phyloP scores from a whole-genome alignment of 225 moss, liverwort and hornwort species.

The Bryum argenteum region DNA sequence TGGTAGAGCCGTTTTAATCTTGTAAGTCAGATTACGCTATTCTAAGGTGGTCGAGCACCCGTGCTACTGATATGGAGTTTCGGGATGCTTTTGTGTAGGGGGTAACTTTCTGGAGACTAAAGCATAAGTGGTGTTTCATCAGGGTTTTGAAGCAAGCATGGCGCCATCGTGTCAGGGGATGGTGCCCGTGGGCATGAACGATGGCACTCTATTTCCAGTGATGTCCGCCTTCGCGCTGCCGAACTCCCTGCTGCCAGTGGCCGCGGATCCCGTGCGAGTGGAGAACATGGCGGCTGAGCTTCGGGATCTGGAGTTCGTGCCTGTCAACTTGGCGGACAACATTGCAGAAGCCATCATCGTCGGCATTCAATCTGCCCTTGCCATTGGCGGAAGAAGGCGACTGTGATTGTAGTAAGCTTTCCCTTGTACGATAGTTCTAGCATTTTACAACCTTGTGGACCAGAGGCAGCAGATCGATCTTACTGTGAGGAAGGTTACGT shows the following conservation, averaged over 20 bases:
- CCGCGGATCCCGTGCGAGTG: conserved; percentile 54
- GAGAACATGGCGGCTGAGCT: conserved; percentile 66
- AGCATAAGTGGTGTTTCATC: neutral
- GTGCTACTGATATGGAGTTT: too few species aligned
- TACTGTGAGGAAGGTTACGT: conserved; percentile 13
- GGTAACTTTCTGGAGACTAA: neutral
- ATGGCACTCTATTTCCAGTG: conserved; percentile 62
- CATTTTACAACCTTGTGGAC: neutral
- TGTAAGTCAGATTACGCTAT: too few species aligned
- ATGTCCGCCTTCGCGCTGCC: conserved; percentile 64
- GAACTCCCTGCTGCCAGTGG: conserved; percentile 37
- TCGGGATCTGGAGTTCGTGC: conserved; percentile 60
- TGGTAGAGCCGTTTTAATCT: too few species aligned
- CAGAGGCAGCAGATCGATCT: neutral
- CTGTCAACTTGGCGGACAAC: conserved; percentile 54
- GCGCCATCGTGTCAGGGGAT: conserved; percentile 60
- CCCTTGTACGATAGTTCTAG: conserved; percentile 10
- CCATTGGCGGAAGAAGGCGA: conserved; percentile 51
- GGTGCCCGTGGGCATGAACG: conserved; percentile 64
- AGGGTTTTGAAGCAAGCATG: conserved; percentile 38
- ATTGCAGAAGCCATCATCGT: conserved; percentile 64
- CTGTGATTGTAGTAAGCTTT: conserved; percentile 23
- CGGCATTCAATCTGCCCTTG: conserved; percentile 65
- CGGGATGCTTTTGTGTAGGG: neutral
- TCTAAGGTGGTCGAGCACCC: too few species aligned